phyloP scores from a whole-genome alignment of 2,329 filamentous ascomycete genomes.

The Ceratocystis papillata region DNA sequence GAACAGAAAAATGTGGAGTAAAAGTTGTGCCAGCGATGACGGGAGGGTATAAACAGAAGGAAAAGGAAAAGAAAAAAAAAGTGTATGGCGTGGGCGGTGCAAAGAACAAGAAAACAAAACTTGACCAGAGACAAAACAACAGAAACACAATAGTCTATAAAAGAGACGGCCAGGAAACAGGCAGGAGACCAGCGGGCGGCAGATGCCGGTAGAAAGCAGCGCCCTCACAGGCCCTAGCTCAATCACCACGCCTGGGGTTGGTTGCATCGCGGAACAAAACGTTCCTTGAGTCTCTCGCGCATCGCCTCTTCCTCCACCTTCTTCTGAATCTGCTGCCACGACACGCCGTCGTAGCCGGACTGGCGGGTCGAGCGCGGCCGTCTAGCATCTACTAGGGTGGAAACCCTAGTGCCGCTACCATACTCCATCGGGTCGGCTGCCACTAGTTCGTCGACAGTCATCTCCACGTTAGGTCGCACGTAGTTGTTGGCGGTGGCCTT shows the following conservation, averaged over 20 bases:
- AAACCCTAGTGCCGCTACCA: background rate
- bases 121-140: background rate
- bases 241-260: background rate
- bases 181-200: background rate
- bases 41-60: slow-evolving; percentile 1
- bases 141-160: slow-evolving; percentile 1
- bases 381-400: background rate
- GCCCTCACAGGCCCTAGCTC: too few relatives aligned
- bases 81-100: background rate
- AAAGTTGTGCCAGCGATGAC: slow-evolving; percentile 1
- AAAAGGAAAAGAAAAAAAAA: background rate
- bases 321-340: slow-evolving; percentile 8
- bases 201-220: background rate
- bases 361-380: background rate
- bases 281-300: slow-evolving; percentile 15
- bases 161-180: background rate
- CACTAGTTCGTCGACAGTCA: background rate
- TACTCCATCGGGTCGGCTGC: background rate
- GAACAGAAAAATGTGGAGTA: background rate
- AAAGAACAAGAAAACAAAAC: background rate
- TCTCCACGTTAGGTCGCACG: background rate
- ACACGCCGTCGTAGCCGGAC: background rate
- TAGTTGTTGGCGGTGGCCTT: background rate
- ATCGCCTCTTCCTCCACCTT: background rate
- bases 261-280: slow-evolving; percentile 3